phyloP scores from a whole-genome alignment of 2,329 filamentous ascomycete species.

The Chlorencoelia australis region DNA sequence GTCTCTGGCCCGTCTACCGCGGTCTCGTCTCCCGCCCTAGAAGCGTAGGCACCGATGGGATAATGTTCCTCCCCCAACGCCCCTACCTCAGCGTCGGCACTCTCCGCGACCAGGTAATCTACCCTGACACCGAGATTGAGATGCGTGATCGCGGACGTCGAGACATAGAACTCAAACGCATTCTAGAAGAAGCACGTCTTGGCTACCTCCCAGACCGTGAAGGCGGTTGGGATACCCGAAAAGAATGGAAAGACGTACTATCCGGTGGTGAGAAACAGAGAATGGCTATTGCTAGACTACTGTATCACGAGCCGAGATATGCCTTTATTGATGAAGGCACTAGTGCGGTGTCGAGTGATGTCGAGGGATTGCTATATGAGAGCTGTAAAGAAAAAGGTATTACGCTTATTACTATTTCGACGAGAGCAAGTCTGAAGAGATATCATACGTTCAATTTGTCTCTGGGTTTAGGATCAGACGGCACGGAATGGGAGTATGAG shows the following conservation, averaged over 20 bases:
- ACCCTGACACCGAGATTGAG: slow-evolving; percentile 87
- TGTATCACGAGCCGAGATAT: slow-evolving; percentile 93
- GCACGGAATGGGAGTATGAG: slow-evolving; percentile 87
- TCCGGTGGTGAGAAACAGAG: slow-evolving; percentile 95
- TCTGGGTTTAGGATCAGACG: slow-evolving; percentile 68
- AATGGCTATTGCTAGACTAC: slow-evolving; percentile 77
- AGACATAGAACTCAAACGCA: slow-evolving; percentile 66
- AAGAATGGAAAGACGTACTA: slow-evolving; percentile 98
- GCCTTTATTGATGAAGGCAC: slow-evolving; percentile 95
- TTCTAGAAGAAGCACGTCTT: slow-evolving; percentile 74
- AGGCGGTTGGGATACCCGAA: slow-evolving; percentile 91
- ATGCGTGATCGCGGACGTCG: slow-evolving; percentile 75
- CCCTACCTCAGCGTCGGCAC: slow-evolving; percentile 90
- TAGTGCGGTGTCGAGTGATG: slow-evolving; percentile 85
- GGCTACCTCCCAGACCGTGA: slow-evolving; percentile 87
- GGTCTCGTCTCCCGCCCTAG: slow-evolving; percentile 85
- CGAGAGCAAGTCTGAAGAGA: slow-evolving; percentile 84
- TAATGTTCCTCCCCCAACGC: slow-evolving; percentile 96
- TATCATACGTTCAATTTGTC: slow-evolving; percentile 90
- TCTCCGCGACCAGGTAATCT: slow-evolving; percentile 92
- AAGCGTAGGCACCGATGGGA: slow-evolving; percentile 70
- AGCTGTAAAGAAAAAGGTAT: slow-evolving; percentile 87
- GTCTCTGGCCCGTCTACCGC: slow-evolving; percentile 92
- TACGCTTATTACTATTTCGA: slow-evolving; percentile 92
- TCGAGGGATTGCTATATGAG: slow-evolving; percentile 90